These are phyloP conservation scores for Arctium lappa DNA, from an alignment of 129 eudicot genomes.

Conservation along the genomic window DNA sequence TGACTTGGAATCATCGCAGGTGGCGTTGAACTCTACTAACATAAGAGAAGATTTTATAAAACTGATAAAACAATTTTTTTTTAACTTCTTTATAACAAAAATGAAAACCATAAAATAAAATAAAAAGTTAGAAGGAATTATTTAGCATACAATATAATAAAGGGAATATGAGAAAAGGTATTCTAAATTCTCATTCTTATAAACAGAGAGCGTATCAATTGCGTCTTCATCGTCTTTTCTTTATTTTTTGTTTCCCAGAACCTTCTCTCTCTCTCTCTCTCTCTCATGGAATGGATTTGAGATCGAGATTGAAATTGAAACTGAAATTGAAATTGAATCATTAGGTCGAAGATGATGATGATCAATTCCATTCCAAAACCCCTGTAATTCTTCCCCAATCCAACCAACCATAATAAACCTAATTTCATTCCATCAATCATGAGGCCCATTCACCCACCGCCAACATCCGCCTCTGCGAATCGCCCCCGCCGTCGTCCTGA, in stretches of 20 bases:
- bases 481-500: slow-evolving; percentile 61
- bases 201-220: neutral
- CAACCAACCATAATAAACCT: neutral
- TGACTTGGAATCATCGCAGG: no score
- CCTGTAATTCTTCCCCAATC: neutral
- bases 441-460: slow-evolving; percentile 58
- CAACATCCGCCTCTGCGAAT: slow-evolving; percentile 26
- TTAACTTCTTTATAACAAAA: no score
- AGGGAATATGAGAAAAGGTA: neutral
- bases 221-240: slow-evolving; percentile 26
- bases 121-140: no score
- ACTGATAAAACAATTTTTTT: no score
- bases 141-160: no score
- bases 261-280: slow-evolving; percentile 7
- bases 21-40: no score
- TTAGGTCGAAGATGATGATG: neutral
- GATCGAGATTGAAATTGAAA: neutral
- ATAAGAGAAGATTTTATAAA: no score
- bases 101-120: no score
- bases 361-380: slow-evolving; percentile 5
- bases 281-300: neutral
- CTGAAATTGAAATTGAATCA: neutral
- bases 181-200: neutral
- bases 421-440: slow-evolving; percentile 17
- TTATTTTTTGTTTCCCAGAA: slow-evolving; percentile 8